Conservation (phyloP, 495 filamentous ascomycete species). For the Tuber brumale region DNA sequence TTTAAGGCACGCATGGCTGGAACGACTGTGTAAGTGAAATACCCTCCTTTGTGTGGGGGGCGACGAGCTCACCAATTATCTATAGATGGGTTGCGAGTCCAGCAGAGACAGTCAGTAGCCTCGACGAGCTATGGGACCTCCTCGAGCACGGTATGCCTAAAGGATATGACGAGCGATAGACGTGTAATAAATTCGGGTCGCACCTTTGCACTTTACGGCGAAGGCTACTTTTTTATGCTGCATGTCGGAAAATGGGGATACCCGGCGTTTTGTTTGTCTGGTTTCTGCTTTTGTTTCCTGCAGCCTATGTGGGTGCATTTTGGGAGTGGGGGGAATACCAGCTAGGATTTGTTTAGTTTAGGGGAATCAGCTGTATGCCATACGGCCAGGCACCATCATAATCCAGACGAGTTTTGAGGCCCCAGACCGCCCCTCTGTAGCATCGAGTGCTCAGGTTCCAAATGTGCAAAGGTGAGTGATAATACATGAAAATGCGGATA, state of each 20-base stretch:
- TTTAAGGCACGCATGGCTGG: constrained; percentile 74
- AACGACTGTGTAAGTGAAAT: constrained; percentile 49
- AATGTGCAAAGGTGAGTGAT: neutral
- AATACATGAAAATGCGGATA: neutral
- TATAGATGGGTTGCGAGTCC: constrained; percentile 91
- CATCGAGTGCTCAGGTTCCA: neutral
- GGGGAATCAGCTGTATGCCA: neutral
- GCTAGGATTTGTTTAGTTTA: neutral
- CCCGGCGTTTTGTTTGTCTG: neutral
- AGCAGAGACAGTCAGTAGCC: constrained; percentile 73
- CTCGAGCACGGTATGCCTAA: constrained; percentile 36
- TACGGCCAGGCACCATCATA: neutral
- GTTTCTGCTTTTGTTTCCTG: neutral
- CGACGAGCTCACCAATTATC: constrained; percentile 57
- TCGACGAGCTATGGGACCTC: constrained; percentile 68
- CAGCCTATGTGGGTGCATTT: neutral
- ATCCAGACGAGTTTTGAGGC: neutral
- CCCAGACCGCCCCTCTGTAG: too few species aligned
- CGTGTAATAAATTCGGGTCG: neutral
- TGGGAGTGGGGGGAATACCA: neutral
- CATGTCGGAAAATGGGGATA: neutral
- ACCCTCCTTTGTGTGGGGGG: neutral
- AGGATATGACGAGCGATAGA: neutral
- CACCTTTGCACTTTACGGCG: neutral
- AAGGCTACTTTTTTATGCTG: neutral